Percentiles rank a stretch among this genome's conserved stretches.
Conservation (phyloP, 2,329 filamentous ascomycete genomes). For the Penicillium hordei region DNA sequence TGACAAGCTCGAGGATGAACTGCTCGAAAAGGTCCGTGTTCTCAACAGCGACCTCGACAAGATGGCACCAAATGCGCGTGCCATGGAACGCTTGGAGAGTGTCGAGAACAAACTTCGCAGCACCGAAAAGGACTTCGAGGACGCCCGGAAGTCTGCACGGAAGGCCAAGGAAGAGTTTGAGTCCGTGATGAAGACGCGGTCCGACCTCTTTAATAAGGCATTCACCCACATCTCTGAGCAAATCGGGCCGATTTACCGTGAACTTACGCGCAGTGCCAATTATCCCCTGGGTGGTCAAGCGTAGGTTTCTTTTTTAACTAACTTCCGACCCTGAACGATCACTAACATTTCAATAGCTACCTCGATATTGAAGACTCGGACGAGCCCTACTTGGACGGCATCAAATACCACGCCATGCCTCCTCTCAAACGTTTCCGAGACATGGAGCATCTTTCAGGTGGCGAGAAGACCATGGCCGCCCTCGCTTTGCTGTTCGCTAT, state of each 20-base stretch:
- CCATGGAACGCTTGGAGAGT: constrained; percentile 83
- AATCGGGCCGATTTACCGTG: constrained; percentile 90
- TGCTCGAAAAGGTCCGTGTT: constrained; percentile 74
- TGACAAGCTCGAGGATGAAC: constrained; percentile 67
- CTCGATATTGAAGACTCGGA: constrained; percentile 96
- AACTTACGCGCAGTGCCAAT: constrained; percentile 84
- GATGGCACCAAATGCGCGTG: constrained; percentile 94
- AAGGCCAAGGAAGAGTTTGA: constrained; percentile 81
- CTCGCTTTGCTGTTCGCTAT: constrained; percentile 95
- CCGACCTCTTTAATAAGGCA: constrained; percentile 90
- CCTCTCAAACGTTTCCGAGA: constrained; percentile 97
- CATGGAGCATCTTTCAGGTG: constrained; percentile 96
- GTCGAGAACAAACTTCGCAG: constrained; percentile 79
- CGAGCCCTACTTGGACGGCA: constrained; percentile 89
- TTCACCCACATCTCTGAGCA: constrained; percentile 94
- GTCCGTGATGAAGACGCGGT: constrained; percentile 75
- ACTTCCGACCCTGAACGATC: not conserved
- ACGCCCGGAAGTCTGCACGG: constrained; percentile 72
- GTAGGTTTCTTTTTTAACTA: constrained; percentile 35
- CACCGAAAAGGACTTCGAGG: constrained; percentile 86
- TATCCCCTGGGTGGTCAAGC: constrained; percentile 87
- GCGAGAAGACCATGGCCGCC: constrained; percentile 98
- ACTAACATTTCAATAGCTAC: constrained; percentile 52
- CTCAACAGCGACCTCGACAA: constrained; percentile 83
- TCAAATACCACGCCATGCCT: constrained; percentile 99